phyloP scores from a whole-genome alignment of 2,329 filamentous ascomycete genomes.

The Hawksworthiomyces lignivorus region DNA sequence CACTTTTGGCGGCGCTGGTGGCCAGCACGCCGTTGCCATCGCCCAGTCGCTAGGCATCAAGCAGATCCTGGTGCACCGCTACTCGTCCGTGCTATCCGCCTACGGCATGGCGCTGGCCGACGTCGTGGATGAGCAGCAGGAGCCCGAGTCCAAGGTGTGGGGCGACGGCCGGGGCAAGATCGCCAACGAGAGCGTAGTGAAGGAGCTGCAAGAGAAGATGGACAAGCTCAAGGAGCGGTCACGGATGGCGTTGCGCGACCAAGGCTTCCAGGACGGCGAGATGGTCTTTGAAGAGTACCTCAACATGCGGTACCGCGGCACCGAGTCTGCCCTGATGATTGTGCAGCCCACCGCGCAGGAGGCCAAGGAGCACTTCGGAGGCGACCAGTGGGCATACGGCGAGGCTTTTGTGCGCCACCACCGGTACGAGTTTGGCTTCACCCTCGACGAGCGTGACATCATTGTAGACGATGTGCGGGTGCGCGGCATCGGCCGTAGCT shows the following conservation, averaged over 20 bases:
- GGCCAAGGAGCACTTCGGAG: conserved; percentile 48
- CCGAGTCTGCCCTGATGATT: conserved; percentile 86
- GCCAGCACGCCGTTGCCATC: conserved; percentile 88
- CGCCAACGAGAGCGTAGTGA: conserved; percentile 36
- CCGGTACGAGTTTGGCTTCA: conserved; percentile 89
- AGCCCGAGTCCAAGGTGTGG: conserved; percentile 61
- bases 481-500: conserved; percentile 82
- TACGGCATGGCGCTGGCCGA: conserved; percentile 92
- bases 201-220: conserved; percentile 66
- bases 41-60: conserved; percentile 75
- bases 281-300: conserved; percentile 87
- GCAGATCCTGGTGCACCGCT: conserved; percentile 78
- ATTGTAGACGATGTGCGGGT: conserved; percentile 66
- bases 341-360: conserved; percentile 62
- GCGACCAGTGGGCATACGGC: conserved; percentile 73
- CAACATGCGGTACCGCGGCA: conserved; percentile 87
- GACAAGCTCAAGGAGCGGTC: conserved; percentile 72
- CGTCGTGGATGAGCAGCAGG: conserved; percentile 85
- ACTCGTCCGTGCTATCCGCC: conserved; percentile 82
- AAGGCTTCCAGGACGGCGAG: conserved; percentile 68
- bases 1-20: conserved; percentile 86
- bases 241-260: conserved; percentile 56
- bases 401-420: conserved; percentile 81
- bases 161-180: conserved; percentile 42
- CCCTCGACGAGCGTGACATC: conserved; percentile 71